Evolutionary conservation across 2,329 filamentous ascomycete species (phyloP).

Genomic region (Cercospora berteroae): DNA sequence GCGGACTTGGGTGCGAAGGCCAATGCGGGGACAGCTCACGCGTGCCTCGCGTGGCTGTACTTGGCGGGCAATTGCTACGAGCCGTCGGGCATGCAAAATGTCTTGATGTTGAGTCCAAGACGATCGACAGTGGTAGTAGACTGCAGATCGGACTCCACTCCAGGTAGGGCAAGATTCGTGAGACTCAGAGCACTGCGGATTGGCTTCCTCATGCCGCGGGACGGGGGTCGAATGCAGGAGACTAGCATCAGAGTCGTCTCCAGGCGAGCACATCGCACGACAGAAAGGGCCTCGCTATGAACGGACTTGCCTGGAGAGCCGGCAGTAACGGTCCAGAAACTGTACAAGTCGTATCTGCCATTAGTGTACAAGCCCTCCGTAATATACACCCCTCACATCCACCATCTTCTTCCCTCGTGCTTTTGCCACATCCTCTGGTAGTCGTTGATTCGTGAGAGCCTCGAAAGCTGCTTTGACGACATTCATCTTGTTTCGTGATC

Average conservation of each 20-base stretch:
- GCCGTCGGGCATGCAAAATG: not conserved
- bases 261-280: not conserved
- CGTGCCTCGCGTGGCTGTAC: not conserved
- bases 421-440: conserved; percentile 86
- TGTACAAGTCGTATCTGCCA: not conserved
- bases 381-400: conserved; percentile 95
- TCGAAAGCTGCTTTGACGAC: conserved; percentile 87
- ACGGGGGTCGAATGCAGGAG: not conserved
- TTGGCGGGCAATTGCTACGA: not conserved
- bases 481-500: conserved; percentile 95
- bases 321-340: too few species aligned
- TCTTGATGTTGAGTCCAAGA: not conserved
- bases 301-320: not conserved
- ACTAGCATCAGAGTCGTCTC: not conserved
- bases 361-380: conserved; percentile 70
- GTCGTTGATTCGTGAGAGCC: conserved; percentile 76
- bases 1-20: not conserved
- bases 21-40: not conserved
- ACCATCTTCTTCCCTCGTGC: conserved; percentile 93
- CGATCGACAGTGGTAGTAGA: not conserved
- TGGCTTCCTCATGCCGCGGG: not conserved
- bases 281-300: not conserved
- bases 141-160: not conserved
- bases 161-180: not conserved
- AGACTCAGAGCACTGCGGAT: not conserved